Percentiles rank a stretch among this genome's conserved stretches.
Evolutionary conservation across 257 asterid species (phyloP).

Genomic region (Cordia subcordata): DNA sequence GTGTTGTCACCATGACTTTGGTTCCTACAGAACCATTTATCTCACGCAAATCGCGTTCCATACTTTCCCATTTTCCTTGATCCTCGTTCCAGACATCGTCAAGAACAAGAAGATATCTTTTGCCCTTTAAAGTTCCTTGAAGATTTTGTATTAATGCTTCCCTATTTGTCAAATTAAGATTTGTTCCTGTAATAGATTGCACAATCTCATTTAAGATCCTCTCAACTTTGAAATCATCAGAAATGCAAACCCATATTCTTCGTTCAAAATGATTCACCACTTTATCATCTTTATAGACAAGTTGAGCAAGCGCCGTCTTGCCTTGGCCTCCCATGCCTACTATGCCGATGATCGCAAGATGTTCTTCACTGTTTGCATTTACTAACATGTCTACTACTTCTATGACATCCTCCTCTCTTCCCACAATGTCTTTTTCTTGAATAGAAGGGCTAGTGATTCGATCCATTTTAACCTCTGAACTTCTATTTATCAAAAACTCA

Average conservation of each 20-base stretch:
- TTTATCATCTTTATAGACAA: slow-evolving; percentile 10
- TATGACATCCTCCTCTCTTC: slow-evolving; percentile 13
- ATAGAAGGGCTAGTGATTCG: not conserved
- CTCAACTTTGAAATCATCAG: slow-evolving; percentile 6
- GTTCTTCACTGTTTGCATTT: slow-evolving; percentile 1
- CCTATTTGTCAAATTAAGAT: not conserved
- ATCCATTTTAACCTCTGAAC: not conserved
- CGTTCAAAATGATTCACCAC: slow-evolving; percentile 2
- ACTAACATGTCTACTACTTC: slow-evolving; percentile 7
- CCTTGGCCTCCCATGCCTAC: slow-evolving; percentile 14
- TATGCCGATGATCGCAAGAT: slow-evolving; percentile 9
- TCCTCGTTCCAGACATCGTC: slow-evolving; percentile 21
- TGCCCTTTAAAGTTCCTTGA: not conserved
- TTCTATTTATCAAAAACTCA: not conserved
- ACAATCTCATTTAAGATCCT: slow-evolving; percentile 14
- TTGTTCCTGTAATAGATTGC: not conserved
- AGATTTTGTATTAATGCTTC: slow-evolving; percentile 9
- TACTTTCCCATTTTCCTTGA: slow-evolving; percentile 8
- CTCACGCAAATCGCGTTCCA: slow-evolving; percentile 1
- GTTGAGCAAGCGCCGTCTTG: slow-evolving; percentile 11
- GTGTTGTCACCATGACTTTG: slow-evolving; percentile 10
- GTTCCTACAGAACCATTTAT: slow-evolving; percentile 1
- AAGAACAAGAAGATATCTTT: slow-evolving; percentile 13
- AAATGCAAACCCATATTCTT: slow-evolving; percentile 11
- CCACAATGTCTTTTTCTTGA: slow-evolving; percentile 1